Conservation (phyloP, 73 alveolate species). For the Uronychia binucleata region DNA sequence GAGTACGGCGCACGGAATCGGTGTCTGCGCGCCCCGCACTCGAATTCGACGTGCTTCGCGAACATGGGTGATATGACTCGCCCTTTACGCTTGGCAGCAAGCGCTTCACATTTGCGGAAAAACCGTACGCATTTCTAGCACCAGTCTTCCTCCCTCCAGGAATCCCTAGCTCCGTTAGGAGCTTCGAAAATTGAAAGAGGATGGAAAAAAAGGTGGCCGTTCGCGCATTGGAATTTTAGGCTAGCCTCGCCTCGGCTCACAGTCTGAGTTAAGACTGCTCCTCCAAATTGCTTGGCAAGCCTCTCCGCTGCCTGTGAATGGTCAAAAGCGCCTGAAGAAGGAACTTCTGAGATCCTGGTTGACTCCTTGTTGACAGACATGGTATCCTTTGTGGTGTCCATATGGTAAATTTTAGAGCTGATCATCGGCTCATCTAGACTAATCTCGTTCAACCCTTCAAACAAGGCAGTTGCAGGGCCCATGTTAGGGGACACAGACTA, state of each 20-base stretch:
- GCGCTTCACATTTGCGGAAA: constrained; percentile 51
- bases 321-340: too few species aligned
- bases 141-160: constrained; percentile 39
- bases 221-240: constrained; percentile 22
- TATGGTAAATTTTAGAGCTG: too few species aligned
- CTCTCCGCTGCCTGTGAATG: neutral
- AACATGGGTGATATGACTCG: neutral
- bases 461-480: too few species aligned
- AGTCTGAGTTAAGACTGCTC: constrained; percentile 9
- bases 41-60: constrained; percentile 2
- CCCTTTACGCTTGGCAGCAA: constrained; percentile 43
- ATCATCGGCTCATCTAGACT: too few species aligned
- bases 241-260: constrained; percentile 27
- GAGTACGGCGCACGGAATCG: neutral
- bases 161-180: neutral
- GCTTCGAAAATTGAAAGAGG: neutral
- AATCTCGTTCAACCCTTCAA: too few species aligned
- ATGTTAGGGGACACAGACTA: too few species aligned
- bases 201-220: constrained; percentile 8
- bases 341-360: neutral
- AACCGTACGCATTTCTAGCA: constrained; percentile 62
- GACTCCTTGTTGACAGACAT: neutral
- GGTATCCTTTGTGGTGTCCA: neutral
- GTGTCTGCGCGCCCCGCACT: neutral
- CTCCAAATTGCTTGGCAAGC: neutral